Base-by-base conservation (phyloP, 176 grass and related monocot genomes). In the Aegilops speltoides region DNA sequence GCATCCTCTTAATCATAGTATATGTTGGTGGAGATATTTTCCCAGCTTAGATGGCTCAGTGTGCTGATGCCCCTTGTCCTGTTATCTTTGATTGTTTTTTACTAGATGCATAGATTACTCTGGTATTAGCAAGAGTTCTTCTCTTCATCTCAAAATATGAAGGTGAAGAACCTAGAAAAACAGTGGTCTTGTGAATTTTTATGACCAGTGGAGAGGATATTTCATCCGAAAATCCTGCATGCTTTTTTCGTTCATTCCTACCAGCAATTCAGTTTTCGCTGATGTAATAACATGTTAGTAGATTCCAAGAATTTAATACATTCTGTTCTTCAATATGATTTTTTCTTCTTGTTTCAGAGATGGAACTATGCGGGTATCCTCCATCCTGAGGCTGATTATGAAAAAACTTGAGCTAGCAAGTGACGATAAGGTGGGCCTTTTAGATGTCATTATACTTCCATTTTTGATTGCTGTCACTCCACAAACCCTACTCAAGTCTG, bases 371-470 rank as follows among this genome's bases (percentile, higher is more conserved):
- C 88, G 89, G 22, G 37, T 91, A 79, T 97, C 94, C 24, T 91
- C 85, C 2, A 87, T 99, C 43, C 94, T 91, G 85, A 97, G 89
- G 74, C 94, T 93, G 82, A 92, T 99, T 31, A 82, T 73, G 69
- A 85, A 9, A 34, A 97, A 97, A 84, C 92, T 99, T 80, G 88
- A 78, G 79, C 85, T 99, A 63, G 43, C 73, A 82, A 91, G 76
- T 75, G 97, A 97, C 73, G 86, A 91, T 61, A 92, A 99, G 97
- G 97, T 99, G 82, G 46, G 64, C 66, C 61, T 64, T 59, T 72
- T 34, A 77, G 61, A 77, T 63, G 4, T 17, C 11, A 20, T 80
- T 82, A 25, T 25, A 64, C 32, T 78, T 91, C 29, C 23, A 52
- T 17, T 76, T 82, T 68, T 59, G 28, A 23, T 50, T 23, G 23